phyloP scores from a whole-genome alignment of 768 basidiomycete species.

The Ephemerocybe angulata region DNA sequence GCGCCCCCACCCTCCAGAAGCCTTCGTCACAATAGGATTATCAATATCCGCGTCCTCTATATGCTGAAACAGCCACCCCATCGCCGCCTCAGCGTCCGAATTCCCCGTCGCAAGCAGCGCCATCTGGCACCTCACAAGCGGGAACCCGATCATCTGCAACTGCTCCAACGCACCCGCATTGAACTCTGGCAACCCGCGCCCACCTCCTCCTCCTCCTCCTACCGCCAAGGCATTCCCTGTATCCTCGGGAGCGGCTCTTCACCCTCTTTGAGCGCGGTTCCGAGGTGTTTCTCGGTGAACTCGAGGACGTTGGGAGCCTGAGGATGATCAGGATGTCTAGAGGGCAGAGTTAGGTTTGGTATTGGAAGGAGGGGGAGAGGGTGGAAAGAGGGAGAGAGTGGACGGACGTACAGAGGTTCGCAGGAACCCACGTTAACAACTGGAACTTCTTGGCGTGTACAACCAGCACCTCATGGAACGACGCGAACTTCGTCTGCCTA shows the following conservation, averaged over 20 bases:
- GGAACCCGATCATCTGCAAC: constrained; percentile 91
- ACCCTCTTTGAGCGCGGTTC: constrained; percentile 61
- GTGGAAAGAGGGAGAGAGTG: no score
- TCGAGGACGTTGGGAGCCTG: constrained; percentile 54
- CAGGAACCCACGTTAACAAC: constrained; percentile 93
- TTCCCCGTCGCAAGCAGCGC: constrained; percentile 86
- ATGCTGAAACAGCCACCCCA: constrained; percentile 94
- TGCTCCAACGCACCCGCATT: constrained; percentile 70
- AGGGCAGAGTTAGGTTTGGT: constrained; percentile 5
- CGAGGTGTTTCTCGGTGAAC: constrained; percentile 59
- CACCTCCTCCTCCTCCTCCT: not conserved
- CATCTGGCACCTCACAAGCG: constrained; percentile 78
- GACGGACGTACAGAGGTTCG: constrained; percentile 79
- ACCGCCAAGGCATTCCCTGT: constrained; percentile 25
- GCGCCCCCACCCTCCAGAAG: constrained; percentile 3
- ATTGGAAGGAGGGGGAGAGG: not conserved
- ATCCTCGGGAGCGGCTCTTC: constrained; percentile 71
- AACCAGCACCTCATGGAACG: constrained; percentile 85
- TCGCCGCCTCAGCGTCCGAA: constrained; percentile 68
- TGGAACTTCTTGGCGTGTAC: constrained; percentile 94
- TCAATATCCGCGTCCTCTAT: constrained; percentile 98
- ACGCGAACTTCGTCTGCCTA: constrained; percentile 74
- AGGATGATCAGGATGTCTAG: constrained; percentile 83
- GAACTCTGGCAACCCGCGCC: constrained; percentile 61
- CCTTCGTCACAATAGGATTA: constrained; percentile 51